Percentiles rank a stretch among this genome's conserved stretches.
Evolutionary conservation across 768 basidiomycete species (phyloP).

Genomic region (Leccinum subtestaceum): DNA sequence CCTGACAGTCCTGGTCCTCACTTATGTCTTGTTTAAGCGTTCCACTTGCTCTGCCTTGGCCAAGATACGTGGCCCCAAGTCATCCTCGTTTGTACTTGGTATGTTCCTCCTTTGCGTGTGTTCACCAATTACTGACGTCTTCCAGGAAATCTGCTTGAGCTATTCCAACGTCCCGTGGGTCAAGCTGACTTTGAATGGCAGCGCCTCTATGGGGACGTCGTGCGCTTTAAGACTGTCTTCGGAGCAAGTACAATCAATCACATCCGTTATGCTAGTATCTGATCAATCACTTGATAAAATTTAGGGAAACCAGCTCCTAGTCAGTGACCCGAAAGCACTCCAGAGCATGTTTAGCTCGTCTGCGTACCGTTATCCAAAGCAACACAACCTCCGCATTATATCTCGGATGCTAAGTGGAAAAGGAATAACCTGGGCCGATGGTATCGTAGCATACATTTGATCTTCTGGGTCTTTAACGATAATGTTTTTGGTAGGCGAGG

Average conservation of each 20-base stretch:
- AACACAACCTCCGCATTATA: slow-evolving; percentile 22
- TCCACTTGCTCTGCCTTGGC: slow-evolving; percentile 10
- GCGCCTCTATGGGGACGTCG: slow-evolving; percentile 26
- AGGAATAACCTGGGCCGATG: slow-evolving; percentile 42
- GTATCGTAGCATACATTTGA: slow-evolving; percentile 16
- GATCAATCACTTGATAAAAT: slow-evolving; percentile 1
- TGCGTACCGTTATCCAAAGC: slow-evolving; percentile 44
- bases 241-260: slow-evolving; percentile 18
- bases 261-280: not conserved
- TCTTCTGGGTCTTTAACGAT: slow-evolving; percentile 10
- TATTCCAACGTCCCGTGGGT: slow-evolving; percentile 29
- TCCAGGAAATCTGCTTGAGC: slow-evolving; percentile 29
- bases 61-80: slow-evolving; percentile 20
- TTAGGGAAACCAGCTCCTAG: slow-evolving; percentile 45
- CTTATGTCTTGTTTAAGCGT: not conserved
- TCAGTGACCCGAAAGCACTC: slow-evolving; percentile 48
- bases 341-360: slow-evolving; percentile 40
- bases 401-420: slow-evolving; percentile 27
- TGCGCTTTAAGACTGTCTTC: slow-evolving; percentile 29
- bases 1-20: slow-evolving; percentile 7
- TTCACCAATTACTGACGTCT: slow-evolving; percentile 22
- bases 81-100: slow-evolving; percentile 26
- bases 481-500: slow-evolving; percentile 28
- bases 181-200: slow-evolving; percentile 32
- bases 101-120: not conserved